A percentile compares a stretch with the other conserved stretches of the same genome.
Evolutionary conservation across 495 filamentous ascomycete species (phyloP).

Genomic region (Penicillium parvum): DNA sequence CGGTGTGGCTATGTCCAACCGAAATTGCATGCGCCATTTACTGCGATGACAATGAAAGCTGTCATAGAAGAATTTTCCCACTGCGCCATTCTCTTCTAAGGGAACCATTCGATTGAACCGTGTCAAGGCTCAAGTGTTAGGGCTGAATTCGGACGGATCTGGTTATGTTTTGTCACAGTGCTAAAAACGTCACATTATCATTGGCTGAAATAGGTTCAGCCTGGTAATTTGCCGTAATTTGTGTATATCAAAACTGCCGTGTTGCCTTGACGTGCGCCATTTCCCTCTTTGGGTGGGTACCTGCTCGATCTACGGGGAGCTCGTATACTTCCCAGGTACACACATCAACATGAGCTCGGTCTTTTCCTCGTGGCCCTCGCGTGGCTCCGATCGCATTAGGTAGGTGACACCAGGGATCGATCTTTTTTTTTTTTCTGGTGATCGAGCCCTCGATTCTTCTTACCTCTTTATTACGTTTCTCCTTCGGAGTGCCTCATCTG

Average conservation of each 20-base stretch:
- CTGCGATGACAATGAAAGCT: background rate
- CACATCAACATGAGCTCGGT: background rate
- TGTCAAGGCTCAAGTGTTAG: too few relatives aligned
- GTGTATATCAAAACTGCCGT: conserved; percentile 4
- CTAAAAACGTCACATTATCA: conserved; percentile 3
- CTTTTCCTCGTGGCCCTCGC: conserved; percentile 9
- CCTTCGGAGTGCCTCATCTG: background rate
- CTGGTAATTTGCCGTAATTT: conserved; percentile 11
- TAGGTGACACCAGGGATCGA: background rate
- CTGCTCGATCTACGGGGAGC: background rate
- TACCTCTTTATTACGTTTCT: conserved; percentile 13
- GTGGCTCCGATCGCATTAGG: conserved; percentile 18
- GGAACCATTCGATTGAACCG: too few relatives aligned
- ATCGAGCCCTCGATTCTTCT: conserved; percentile 1
- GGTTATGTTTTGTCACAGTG: conserved; percentile 11
- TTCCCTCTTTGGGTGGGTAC: background rate
- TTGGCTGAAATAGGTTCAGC: conserved; percentile 3
- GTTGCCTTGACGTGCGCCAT: background rate
- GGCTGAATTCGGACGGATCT: conserved; percentile 5
- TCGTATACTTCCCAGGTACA: conserved; percentile 3
- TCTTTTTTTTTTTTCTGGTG: background rate
- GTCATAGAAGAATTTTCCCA: background rate
- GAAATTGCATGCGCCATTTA: conserved; percentile 17
- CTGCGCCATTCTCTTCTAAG: background rate
- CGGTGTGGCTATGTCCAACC: conserved; percentile 3